Conservation (phyloP, 2,329 filamentous ascomycete genomes). For the Dactylellina haptotyla region DNA sequence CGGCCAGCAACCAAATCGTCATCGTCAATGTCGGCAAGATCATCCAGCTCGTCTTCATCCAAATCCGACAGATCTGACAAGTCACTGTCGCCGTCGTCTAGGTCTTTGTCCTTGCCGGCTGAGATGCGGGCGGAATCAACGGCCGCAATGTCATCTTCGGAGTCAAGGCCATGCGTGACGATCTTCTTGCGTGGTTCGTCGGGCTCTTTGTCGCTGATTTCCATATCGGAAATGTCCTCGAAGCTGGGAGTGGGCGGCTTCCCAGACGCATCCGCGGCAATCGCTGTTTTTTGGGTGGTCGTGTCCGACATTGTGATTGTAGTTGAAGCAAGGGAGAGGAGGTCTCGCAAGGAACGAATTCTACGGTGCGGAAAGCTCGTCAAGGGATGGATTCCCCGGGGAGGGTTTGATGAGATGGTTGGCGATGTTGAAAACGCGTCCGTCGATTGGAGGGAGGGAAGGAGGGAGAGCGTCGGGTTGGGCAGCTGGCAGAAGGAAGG, state of each 20-base stretch:
- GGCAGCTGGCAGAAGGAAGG: constrained; percentile 4
- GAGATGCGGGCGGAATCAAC: constrained; percentile 60
- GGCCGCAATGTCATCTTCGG: constrained; percentile 35
- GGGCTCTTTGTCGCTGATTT: constrained; percentile 46
- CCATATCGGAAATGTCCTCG: constrained; percentile 38
- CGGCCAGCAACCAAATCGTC: constrained; percentile 14
- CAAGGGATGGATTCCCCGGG: neutral
- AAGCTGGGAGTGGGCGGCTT: constrained; percentile 14
- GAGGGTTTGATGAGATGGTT: neutral
- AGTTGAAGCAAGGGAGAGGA: neutral
- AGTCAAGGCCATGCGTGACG: constrained; percentile 25
- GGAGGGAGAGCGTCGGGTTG: neutral
- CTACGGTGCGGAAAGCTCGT: neutral
- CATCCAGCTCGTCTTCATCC: constrained; percentile 65
- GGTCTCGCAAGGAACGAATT: neutral
- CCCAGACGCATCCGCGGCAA: constrained; percentile 29
- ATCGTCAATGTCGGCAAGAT: constrained; percentile 57
- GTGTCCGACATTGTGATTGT: constrained; percentile 33
- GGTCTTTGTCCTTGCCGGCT: constrained; percentile 68
- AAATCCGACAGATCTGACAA: constrained; percentile 77
- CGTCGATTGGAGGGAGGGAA: neutral
- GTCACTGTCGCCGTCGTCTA: constrained; percentile 76
- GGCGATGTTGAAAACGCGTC: constrained; percentile 24
- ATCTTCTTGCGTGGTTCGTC: constrained; percentile 35
- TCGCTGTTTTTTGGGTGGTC: constrained; percentile 15